A percentile compares a stretch with the other conserved stretches of the same genome.
Conservation (phyloP, 2,329 filamentous ascomycete genomes). For the Trichoderma arundinaceum region DNA sequence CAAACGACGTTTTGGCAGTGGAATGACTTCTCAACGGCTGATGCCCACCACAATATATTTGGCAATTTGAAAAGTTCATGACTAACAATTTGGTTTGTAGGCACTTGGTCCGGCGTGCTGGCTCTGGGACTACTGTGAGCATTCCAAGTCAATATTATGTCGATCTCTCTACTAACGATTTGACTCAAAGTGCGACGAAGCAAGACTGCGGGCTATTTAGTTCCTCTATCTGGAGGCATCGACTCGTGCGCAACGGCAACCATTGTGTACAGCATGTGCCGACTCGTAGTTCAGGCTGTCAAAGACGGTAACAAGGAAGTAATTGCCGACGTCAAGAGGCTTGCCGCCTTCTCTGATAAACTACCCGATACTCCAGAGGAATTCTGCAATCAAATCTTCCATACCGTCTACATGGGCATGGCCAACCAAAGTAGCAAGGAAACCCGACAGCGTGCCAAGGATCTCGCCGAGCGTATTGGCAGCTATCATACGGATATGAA, state of each 20-base stretch:
- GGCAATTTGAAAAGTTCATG: too few relatives aligned
- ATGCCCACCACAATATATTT: too few relatives aligned
- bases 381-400: slow-evolving; percentile 12
- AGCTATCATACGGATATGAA: slow-evolving; percentile 74
- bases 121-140: slow-evolving; percentile 66
- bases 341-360: slow-evolving; percentile 33
- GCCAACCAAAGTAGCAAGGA: slow-evolving; percentile 68
- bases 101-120: slow-evolving; percentile 68
- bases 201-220: slow-evolving; percentile 57
- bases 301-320: slow-evolving; percentile 42
- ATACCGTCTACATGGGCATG: slow-evolving; percentile 56
- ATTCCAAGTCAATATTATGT: not conserved
- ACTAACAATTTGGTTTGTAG: not conserved
- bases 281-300: slow-evolving; percentile 60
- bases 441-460: slow-evolving; percentile 65
- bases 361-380: slow-evolving; percentile 50
- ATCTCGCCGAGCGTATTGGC: slow-evolving; percentile 67
- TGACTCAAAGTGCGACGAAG: slow-evolving; percentile 45
- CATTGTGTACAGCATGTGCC: slow-evolving; percentile 56
- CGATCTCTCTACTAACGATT: not conserved
- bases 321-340: slow-evolving; percentile 38
- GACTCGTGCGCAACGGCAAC: slow-evolving; percentile 57
- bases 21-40: too few relatives aligned
- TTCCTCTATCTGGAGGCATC: slow-evolving; percentile 61
- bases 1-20: too few relatives aligned